Evolutionary conservation across 768 basidiomycete genomes (phyloP), one percentile per base, ranked within the genome.

Genomic region (Leccinum uliginosum): DNA sequence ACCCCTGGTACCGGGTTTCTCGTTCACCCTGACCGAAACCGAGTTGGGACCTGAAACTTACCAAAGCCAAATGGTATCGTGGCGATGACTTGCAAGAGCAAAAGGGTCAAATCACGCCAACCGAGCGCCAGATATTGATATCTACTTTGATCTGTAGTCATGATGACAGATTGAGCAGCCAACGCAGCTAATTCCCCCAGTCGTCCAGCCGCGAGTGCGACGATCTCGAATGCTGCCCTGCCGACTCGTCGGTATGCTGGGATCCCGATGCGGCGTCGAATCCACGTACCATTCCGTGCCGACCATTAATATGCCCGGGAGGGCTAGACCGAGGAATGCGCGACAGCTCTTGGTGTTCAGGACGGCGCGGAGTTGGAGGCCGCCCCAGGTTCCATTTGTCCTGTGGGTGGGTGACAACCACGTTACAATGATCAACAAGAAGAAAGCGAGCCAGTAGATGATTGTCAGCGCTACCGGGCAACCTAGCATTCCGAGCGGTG

Each of bases 141-240:
- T 38, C 56, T 60, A 86, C 87, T 85, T 71, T 88, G 87, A 64
- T 91, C 89, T 6, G 84, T 82, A 17, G 86, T 89, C 86, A 89
- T 90, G 54, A 89, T 87, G 47, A 88, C 83, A 0, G 86, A 85
- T 62, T 91, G 89, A 2, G 86, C 88, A 4, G 86, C 87, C 34
- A 91, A 76, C 1, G 86, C n/a, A n/a, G n/a, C 74, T 30, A 87
- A 67, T n/a, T 78, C 66, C 7, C 88, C 89, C 4, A 91, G 75
- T 19, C 82, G 77, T 4, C 87, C 89, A 3, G 89, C 89, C 17
- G 86, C 85, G 23, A 91, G 73, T 4, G 89, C 87, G 11, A 91
- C 89, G 38, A 91, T 88, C 65, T 91, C 89, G 61, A 91, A 91
- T 0, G 88, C 86, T 45, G 85, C 85, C 88, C 88, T 89, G 40